phyloP scores from a whole-genome alignment of 108 stramenopile species.

The Nitzschia sp. region DNA sequence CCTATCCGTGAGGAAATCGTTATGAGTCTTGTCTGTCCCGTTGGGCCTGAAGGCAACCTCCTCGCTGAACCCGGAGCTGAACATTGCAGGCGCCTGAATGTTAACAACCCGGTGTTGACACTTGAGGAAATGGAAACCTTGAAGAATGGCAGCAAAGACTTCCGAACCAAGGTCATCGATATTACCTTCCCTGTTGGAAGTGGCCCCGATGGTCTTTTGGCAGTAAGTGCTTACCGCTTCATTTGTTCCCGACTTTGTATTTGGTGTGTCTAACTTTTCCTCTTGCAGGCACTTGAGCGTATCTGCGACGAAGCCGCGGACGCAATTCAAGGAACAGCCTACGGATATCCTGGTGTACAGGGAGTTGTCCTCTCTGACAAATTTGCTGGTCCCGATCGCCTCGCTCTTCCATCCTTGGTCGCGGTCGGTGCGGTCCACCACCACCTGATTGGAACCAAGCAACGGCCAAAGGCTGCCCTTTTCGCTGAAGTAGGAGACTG shows the following conservation, averaged over 20 bases:
- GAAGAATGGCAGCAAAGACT: constrained; percentile 80
- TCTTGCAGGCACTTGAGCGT: constrained; percentile 79
- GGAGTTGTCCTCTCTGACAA: constrained; percentile 92
- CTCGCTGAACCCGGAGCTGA: constrained; percentile 69
- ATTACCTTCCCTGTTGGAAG: constrained; percentile 88
- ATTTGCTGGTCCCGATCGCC: constrained; percentile 85
- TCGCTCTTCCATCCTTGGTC: constrained; percentile 91
- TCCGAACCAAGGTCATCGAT: constrained; percentile 86
- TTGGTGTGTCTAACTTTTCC: constrained; percentile 5
- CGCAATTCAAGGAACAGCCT: constrained; percentile 78
- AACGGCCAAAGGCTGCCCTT: constrained; percentile 93
- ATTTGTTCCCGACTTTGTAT: not conserved
- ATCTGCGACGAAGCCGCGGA: constrained; percentile 93
- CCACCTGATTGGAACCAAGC: constrained; percentile 92
- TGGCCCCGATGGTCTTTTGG: constrained; percentile 91
- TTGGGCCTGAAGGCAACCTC: constrained; percentile 93
- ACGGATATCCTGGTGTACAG: constrained; percentile 81
- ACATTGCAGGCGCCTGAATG: constrained; percentile 87
- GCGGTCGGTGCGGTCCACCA: constrained; percentile 98
- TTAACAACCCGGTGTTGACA: constrained; percentile 91
- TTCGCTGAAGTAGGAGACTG: constrained; percentile 96
- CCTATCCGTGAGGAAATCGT: constrained; percentile 98
- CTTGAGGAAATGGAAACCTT: constrained; percentile 93
- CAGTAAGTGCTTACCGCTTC: constrained; percentile 46
- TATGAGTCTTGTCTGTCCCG: constrained; percentile 96